Base-by-base conservation (phyloP, 1,284 basidiomycete genomes). In the Xerocomus subilludens region DNA sequence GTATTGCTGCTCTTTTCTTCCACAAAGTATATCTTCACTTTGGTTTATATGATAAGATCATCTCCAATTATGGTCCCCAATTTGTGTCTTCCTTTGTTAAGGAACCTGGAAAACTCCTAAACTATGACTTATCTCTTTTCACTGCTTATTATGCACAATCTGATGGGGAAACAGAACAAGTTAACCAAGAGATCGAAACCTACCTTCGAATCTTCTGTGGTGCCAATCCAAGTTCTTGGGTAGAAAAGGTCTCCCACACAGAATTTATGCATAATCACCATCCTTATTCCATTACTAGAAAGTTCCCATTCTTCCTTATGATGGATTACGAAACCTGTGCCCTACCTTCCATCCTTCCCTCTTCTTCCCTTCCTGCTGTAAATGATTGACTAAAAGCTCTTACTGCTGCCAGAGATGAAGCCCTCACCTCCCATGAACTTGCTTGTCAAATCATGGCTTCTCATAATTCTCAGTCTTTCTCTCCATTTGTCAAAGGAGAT, bases 171-270 rank as follows among this genome's bases (percentile, higher is more conserved):
- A 77, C 64, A 0, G 36, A 77, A 55, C 14, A 4, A 0, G 36
- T 75, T 0, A 77, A 77, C 9, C 76, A 78, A 35, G 71, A 73
- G 42, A 1, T 78, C 0, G 21, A 78, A 56, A 70, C 51, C 0
- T 76, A 77, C 11, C 70, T 74, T 1, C 14, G 5, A 0, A 74
- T 76, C 65, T 77, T 65, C 30, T 75, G 63, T 16, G 16, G 10
- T 3, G 35, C 4, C 1, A 63, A 70, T 13, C 70, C 64, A 2
- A 30, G 9, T 1, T n/a, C 30, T 0, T 75, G 65, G 71, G 5
- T 62, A 2, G 7, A 73, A 2, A 2, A 13, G 0, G 42, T 75
- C 1, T 23, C 30, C 0, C 30, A 32, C 25, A 30, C 42, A 0
- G 51, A 76, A 69, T 73, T 68, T 2, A 6, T 30, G 1, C 74